These are phyloP conservation scores for Gymnopus androsaceus DNA, from an alignment of 1,284 basidiomycete species.

Conservation along the genomic window DNA sequence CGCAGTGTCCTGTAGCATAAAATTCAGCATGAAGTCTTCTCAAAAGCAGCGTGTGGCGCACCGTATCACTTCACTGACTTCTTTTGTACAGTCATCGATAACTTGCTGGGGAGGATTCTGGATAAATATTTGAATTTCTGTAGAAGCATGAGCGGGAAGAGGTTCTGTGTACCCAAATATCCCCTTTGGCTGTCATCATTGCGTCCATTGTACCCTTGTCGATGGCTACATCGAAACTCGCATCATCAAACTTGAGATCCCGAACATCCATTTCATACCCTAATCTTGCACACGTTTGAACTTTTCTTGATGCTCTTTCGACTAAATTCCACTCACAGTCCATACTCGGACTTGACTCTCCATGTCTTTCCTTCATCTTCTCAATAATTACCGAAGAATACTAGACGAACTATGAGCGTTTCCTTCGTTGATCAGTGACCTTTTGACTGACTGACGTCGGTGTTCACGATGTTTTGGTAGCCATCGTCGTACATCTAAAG, in stretches of 20 bases:
- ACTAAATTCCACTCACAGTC: constrained; percentile 58
- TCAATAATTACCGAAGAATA: constrained; percentile 83
- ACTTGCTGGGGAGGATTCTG: constrained; percentile 83
- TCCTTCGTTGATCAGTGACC: constrained; percentile 8
- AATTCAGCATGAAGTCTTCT: background rate
- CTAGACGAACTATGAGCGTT: constrained; percentile 37
- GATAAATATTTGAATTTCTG: background rate
- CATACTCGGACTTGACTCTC: constrained; percentile 65
- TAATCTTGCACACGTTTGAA: constrained; percentile 29
- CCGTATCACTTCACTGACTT: constrained; percentile 83
- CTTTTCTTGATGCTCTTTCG: too few relatives aligned
- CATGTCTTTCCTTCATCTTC: constrained; percentile 73
- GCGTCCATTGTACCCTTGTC: constrained; percentile 98
- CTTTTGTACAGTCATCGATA: constrained; percentile 74
- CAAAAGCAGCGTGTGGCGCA: constrained; percentile 30
- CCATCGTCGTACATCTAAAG: constrained; percentile 88
- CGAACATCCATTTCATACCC: constrained; percentile 91
- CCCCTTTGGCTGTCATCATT: constrained; percentile 86
- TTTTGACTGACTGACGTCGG: constrained; percentile 62
- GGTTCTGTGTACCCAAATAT: constrained; percentile 80
- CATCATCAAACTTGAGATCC: constrained; percentile 64
- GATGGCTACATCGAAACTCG: constrained; percentile 81
- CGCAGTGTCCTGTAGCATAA: constrained; percentile 58
- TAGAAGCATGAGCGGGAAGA: background rate
- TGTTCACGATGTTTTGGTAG: constrained; percentile 81